Evolutionary conservation across 1,284 basidiomycete genomes (phyloP), one percentile per base, ranked within the genome.

Genomic region (Cutaneotrichosporon cutaneum): DNA sequence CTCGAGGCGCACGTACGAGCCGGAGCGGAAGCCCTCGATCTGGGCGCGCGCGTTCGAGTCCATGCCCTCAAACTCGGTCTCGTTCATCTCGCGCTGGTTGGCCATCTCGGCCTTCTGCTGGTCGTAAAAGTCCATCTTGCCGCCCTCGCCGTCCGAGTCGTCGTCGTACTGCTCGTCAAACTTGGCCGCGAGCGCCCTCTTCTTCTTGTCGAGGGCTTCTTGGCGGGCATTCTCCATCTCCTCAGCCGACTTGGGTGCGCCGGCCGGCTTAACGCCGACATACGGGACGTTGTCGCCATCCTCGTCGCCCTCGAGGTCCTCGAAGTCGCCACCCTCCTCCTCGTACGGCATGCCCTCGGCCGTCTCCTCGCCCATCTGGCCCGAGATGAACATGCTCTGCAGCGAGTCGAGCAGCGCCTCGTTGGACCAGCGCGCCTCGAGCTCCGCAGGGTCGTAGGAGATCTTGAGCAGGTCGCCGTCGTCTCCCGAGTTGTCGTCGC

Each of bases 91-190:
- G 10, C 90, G 87, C 74, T 97, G 94, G 7, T 86, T 84, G 16
- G 90, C 86, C 73, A 98, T 90, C 72, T 94, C 92, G 32, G 91
- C 91, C 81, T 98, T 99, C 77, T 92, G 89, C 76, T 90, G 86
- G 57, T 89, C 87, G 81, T 95, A 96, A 75, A 95, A 95, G 73
- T 93, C 90, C 78, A 87, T 80, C 71, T 89, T 88, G 24, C 68
- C 77, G 35, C 85, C 82, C 18, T 83, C 82, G 60, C 90, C 89
- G 62, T 90, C 89, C 1, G 90, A 90, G 53, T 51, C 62, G 72
- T 94, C 92, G 75, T 97, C 94, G 78, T 97, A 97, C 78, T 96
- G 90, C 73, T 94, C 91, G 81, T 99, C 92, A 75, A 98, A 98
- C 76, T 95, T 95, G 68, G 88, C 87, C 78, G 97, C 97, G 61